Conservation (phyloP, 257 asterid genomes). For the Eucommia ulmoides region DNA sequence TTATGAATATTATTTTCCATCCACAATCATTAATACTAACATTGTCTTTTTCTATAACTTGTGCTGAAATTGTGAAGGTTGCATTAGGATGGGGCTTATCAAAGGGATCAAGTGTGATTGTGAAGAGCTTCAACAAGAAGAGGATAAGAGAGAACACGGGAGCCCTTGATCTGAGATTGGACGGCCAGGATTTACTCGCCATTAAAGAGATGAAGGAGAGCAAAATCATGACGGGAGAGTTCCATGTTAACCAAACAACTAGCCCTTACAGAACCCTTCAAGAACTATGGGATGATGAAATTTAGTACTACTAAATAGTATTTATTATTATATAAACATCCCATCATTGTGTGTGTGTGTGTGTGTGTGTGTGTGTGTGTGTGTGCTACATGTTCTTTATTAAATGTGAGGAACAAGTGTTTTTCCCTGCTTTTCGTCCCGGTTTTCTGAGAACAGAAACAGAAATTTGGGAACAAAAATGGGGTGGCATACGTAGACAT, state of each 20-base stretch:
- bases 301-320: too few species aligned
- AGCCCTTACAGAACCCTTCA: slow-evolving; percentile 69
- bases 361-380: too few species aligned
- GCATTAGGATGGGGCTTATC: slow-evolving; percentile 73
- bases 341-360: too few species aligned
- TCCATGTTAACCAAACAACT: slow-evolving; percentile 40
- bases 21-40: too few species aligned
- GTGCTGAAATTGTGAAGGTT: slow-evolving; percentile 22
- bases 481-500: too few species aligned
- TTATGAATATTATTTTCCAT: too few species aligned
- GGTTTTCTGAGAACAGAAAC: too few species aligned
- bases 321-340: too few species aligned
- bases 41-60: background rate
- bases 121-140: slow-evolving; percentile 58
- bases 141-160: slow-evolving; percentile 68
- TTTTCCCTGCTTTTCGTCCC: too few species aligned
- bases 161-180: slow-evolving; percentile 37
- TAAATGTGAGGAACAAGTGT: too few species aligned
- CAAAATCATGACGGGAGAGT: slow-evolving; percentile 72
- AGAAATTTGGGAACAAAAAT: too few species aligned
- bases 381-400: too few species aligned
- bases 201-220: slow-evolving; percentile 48
- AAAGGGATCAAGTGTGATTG: slow-evolving; percentile 58
- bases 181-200: slow-evolving; percentile 28
- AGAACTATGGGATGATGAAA: slow-evolving; percentile 77